A percentile compares a stretch with the other conserved stretches of the same genome.
These are phyloP conservation scores for Lachnellula hyalina DNA, from an alignment of 2,329 filamentous ascomycete species.

Conservation along the genomic window DNA sequence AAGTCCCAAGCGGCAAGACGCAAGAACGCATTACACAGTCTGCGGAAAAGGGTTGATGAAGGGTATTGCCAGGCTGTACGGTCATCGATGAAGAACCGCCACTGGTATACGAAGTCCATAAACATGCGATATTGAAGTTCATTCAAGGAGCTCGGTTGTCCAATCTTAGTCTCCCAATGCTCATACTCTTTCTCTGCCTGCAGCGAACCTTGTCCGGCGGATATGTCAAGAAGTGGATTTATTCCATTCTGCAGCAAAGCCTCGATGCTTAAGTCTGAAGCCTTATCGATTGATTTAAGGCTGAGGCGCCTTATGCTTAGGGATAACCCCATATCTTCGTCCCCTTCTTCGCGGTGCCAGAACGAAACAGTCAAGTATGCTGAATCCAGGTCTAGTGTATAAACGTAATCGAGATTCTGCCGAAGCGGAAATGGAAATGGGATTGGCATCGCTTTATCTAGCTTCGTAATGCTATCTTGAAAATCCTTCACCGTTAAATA, in stretches of 20 bases:
- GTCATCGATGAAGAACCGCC: constrained; percentile 7
- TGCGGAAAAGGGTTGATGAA: constrained; percentile 7
- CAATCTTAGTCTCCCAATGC: constrained; percentile 6
- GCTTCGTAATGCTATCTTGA: not conserved
- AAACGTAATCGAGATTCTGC: not conserved
- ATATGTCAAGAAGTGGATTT: constrained; percentile 25
- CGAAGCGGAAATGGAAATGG: not conserved
- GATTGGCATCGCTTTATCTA: not conserved
- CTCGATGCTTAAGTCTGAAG: constrained; percentile 24
- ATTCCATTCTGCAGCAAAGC: constrained; percentile 36
- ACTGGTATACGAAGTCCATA: constrained; percentile 8
- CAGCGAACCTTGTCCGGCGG: constrained; percentile 4
- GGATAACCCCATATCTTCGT: not conserved
- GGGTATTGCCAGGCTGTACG: constrained; percentile 3
- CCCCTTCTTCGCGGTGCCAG: constrained; percentile 2
- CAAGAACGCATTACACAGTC: constrained; percentile 6
- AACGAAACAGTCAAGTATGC: constrained; percentile 5
- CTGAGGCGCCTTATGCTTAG: not conserved
- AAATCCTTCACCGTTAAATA: constrained; percentile 1
- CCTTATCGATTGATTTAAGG: not conserved
- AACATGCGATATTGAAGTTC: constrained; percentile 10
- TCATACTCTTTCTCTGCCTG: constrained; percentile 6
- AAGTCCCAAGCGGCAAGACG: constrained; percentile 8
- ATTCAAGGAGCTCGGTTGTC: constrained; percentile 7
- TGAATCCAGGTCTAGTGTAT: constrained; percentile 1